Evolutionary conservation across 1,284 basidiomycete species (phyloP), one percentile per base, ranked within the genome.

Genomic region (Tilletia indica): DNA sequence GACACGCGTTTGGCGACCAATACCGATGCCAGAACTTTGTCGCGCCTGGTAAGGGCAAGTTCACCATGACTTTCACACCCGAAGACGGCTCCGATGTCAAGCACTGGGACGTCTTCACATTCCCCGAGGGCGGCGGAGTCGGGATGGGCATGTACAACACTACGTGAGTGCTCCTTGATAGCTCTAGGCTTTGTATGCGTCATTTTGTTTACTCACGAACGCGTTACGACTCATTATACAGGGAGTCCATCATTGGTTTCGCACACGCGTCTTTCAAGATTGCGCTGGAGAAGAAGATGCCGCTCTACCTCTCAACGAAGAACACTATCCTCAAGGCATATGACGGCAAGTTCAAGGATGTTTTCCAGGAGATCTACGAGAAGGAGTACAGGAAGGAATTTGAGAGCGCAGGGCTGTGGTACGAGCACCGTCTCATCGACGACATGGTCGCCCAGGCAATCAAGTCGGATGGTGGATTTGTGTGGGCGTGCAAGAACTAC

Each of bases 181-280:
- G 3, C 42, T 8, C 6, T 8, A 45, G 6, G 6, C 42, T 45
- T 45, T 45, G 42, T 19, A 54, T 19, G 16, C n/a, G 19, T 54
- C 51, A 11, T 19, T 12, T 8, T 25, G 12, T 54, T 54, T 2
- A 19, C 51, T 54, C 8, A 45, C 42, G 3, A 14, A 45, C 42
- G 42, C 42, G 42, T 45, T 14, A 45, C 14, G 6, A 8, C 5
- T 21, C 38, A 5, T 19, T 21, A 1, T 19, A 5, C 34, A 64
- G 61, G 92, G 91, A 82, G 68, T 94, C 92, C 2, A 98, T 99
- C 82, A 88, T 87, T 49, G 96, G 96, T 38, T 99, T 99, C 83
- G 96, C 96, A 2, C 95, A 98, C 86, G 89, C 95, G 8, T 94
- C 92, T 54, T 98, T 99, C 89, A 97, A 97, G 88, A 96, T 98